Conservation (phyloP, 139 green algal genomes). For the Diplosphaera chodatii region DNA sequence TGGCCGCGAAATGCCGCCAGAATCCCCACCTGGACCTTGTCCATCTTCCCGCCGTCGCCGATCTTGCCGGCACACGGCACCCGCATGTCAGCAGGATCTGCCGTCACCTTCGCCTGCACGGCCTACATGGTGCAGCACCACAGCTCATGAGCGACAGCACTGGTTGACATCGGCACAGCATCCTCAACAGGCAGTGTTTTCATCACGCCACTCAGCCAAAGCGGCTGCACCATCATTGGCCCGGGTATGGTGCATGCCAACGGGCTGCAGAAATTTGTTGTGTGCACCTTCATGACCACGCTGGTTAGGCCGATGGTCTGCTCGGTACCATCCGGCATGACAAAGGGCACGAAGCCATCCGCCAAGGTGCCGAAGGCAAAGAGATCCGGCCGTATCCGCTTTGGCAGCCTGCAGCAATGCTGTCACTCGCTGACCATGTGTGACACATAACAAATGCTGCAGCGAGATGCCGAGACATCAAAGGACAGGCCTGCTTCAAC, state of each 20-base stretch:
- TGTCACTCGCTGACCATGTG: too few relatives aligned
- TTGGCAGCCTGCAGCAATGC: slow-evolving; percentile 24
- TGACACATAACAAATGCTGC: too few relatives aligned
- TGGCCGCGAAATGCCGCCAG: too few relatives aligned
- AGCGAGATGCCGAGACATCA: too few relatives aligned
- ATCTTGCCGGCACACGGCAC: slow-evolving; percentile 36
- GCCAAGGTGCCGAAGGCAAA: slow-evolving; percentile 58
- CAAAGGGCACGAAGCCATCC: slow-evolving; percentile 57
- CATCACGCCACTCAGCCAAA: too few relatives aligned
- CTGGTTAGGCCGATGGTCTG: slow-evolving; percentile 16
- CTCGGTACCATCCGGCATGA: background rate
- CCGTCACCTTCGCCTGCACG: slow-evolving; percentile 4
- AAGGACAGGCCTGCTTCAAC: too few relatives aligned
- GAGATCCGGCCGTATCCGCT: slow-evolving; percentile 34
- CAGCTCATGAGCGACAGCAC: too few relatives aligned
- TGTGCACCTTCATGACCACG: slow-evolving; percentile 35
- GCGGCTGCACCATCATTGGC: too few relatives aligned
- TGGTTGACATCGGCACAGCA: too few relatives aligned
- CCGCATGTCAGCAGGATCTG: background rate
- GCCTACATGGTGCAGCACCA: background rate
- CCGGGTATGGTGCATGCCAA: too few relatives aligned
- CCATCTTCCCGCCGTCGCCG: slow-evolving; percentile 26
- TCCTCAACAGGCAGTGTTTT: too few relatives aligned
- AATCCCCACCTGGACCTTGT: slow-evolving; percentile 27
- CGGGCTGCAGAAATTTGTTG: too few relatives aligned